Percentiles rank a stretch among this genome's conserved stretches.
Conservation (phyloP, 768 basidiomycete genomes). For the Lepiota venenata region DNA sequence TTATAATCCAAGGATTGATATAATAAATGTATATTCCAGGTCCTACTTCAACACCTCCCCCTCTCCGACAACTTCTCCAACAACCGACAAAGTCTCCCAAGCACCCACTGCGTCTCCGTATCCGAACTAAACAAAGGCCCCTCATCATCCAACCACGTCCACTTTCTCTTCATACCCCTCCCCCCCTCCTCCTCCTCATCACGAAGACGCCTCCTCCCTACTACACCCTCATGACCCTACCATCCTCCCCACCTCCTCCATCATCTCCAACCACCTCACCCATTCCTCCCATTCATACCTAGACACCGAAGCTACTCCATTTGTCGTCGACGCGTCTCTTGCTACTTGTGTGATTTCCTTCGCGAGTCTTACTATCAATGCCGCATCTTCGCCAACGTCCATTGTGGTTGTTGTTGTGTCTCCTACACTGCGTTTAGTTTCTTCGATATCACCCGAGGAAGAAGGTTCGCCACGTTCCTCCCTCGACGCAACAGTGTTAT, state of each 20-base stretch:
- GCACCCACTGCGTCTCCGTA: constrained; percentile 36
- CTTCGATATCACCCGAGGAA: background rate
- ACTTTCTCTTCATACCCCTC: constrained; percentile 19
- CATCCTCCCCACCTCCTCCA: constrained; percentile 19
- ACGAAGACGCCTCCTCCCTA: background rate
- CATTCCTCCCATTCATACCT: constrained; percentile 37
- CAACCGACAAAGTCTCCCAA: constrained; percentile 29
- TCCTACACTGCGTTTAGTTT: background rate
- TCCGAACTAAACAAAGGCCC: constrained; percentile 35
- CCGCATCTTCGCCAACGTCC: background rate
- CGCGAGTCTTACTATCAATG: constrained; percentile 25
- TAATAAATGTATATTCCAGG: too few species aligned
- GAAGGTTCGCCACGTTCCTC: too few species aligned
- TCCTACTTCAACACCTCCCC: too few species aligned
- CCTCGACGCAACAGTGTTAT: too few species aligned
- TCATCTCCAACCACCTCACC: constrained; percentile 28
- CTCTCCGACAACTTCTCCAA: constrained; percentile 29
- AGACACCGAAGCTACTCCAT: constrained; percentile 16
- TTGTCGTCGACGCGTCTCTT: constrained; percentile 25
- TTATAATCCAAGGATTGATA: too few species aligned
- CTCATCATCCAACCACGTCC: constrained; percentile 37
- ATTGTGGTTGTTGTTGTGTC: background rate
- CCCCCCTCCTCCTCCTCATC: background rate
- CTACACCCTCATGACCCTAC: background rate
- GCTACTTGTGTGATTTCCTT: constrained; percentile 27